A percentile compares a stretch with the other conserved stretches of the same genome.
Conservation (phyloP, 805 yeast genomes). For the Candida schatavii region DNA sequence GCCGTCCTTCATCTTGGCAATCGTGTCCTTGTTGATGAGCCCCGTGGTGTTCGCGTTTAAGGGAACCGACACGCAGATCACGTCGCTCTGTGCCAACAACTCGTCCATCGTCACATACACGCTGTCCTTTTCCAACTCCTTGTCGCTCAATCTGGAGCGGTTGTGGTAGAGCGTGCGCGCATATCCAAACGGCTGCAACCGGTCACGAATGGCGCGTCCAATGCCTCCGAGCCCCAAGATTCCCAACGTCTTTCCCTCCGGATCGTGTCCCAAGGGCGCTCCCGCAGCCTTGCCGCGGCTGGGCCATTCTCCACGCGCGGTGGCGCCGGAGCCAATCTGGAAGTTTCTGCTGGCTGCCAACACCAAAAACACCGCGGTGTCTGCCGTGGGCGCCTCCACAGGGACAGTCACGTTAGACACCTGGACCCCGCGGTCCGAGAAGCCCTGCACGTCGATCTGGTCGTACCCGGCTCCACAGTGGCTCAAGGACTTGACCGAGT, state of each 20-base stretch:
- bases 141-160: conserved; percentile 52
- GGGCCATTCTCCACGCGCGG: conserved; percentile 61
- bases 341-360: conserved; percentile 68
- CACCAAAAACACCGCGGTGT: conserved; percentile 60
- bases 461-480: conserved; percentile 80
- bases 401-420: conserved; percentile 65
- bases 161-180: conserved; percentile 68
- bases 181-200: conserved; percentile 77
- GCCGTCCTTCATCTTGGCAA: conserved; percentile 73
- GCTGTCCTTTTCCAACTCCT: conserved; percentile 67
- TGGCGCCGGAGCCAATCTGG: conserved; percentile 52
- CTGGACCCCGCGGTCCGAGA: conserved; percentile 53
- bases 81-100: conserved; percentile 59
- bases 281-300: conserved; percentile 40
- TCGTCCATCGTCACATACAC: conserved; percentile 72
- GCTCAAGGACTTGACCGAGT: conserved; percentile 48
- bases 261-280: conserved; percentile 68
- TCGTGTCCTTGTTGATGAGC: conserved; percentile 56
- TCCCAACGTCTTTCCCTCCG: conserved; percentile 73
- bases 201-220: conserved; percentile 74
- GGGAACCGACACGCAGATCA: conserved; percentile 75
- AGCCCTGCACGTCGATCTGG: conserved; percentile 58
- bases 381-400: conserved; percentile 72
- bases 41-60: conserved; percentile 71
- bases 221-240: conserved; percentile 88